Percentiles rank a stretch among this genome's conserved stretches.
phyloP scores from a whole-genome alignment of 2,329 filamentous ascomycete species.

The Knufia fluminis region DNA sequence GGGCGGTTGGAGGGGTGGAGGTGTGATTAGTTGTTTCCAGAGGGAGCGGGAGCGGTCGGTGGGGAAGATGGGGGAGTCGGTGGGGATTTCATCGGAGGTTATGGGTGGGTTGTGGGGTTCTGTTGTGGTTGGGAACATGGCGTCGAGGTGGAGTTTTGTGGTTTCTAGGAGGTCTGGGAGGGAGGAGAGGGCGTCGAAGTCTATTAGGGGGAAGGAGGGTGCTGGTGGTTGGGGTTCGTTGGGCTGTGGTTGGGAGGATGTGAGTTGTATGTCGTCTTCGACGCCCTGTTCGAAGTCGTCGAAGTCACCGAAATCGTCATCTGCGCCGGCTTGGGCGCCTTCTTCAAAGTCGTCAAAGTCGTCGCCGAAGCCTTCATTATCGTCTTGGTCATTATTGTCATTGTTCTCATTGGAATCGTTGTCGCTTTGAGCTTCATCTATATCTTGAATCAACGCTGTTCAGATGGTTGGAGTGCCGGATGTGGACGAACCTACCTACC shows the following conservation, averaged over 20 bases:
- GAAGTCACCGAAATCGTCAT: slow-evolving; percentile 57
- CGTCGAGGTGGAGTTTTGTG: slow-evolving; percentile 33
- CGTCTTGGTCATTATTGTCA: slow-evolving; percentile 32
- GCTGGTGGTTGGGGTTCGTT: slow-evolving; percentile 21
- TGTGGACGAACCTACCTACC: slow-evolving; percentile 43
- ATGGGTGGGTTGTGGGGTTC: slow-evolving; percentile 25
- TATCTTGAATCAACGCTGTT: slow-evolving; percentile 6
- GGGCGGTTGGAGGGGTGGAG: slow-evolving; percentile 85
- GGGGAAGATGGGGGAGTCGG: slow-evolving; percentile 57
- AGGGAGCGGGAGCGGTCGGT: slow-evolving; percentile 81
- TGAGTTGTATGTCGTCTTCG: slow-evolving; percentile 23
- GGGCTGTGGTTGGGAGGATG: slow-evolving; percentile 20
- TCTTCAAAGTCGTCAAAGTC: slow-evolving; percentile 46
- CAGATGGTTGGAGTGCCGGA: background rate
- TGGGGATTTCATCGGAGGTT: slow-evolving; percentile 32
- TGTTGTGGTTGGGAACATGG: slow-evolving; percentile 36
- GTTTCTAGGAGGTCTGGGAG: slow-evolving; percentile 34
- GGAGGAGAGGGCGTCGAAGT: slow-evolving; percentile 47
- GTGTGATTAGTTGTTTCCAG: slow-evolving; percentile 93
- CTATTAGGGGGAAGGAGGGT: slow-evolving; percentile 27
- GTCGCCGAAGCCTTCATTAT: slow-evolving; percentile 60
- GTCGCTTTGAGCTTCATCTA: slow-evolving; percentile 13
- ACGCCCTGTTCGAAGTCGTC: slow-evolving; percentile 55
- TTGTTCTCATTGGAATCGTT: slow-evolving; percentile 39
- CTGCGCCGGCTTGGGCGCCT: slow-evolving; percentile 41